These are phyloP conservation scores for Blastocladiella britannica DNA, from an alignment of 192 early-diverging fungal species.

Conservation along the genomic window DNA sequence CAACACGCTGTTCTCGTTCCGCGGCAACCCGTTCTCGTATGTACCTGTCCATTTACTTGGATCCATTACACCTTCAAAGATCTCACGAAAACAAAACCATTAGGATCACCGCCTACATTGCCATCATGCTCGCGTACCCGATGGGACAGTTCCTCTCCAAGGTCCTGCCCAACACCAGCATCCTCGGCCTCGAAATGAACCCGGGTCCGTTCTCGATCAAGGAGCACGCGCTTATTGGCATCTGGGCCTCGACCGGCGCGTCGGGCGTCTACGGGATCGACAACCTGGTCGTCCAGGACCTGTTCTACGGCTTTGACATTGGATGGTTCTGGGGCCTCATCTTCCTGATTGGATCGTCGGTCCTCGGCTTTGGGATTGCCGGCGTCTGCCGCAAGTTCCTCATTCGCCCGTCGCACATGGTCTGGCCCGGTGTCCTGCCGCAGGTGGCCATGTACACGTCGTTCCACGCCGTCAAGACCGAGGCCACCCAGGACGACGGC, in stretches of 20 bases:
- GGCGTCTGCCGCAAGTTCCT: slow-evolving; percentile 54
- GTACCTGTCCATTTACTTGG: no score
- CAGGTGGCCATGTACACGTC: slow-evolving; percentile 56
- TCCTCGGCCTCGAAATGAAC: slow-evolving; percentile 30
- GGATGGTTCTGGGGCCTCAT: slow-evolving; percentile 20
- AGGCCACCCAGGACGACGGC: slow-evolving; percentile 1
- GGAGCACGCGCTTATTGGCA: slow-evolving; percentile 24
- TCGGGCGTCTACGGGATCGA: slow-evolving; percentile 18
- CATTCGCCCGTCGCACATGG: slow-evolving; percentile 68
- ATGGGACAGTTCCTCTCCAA: background rate
- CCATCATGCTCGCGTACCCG: slow-evolving; percentile 4
- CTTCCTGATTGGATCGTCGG: slow-evolving; percentile 46
- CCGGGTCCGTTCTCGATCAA: slow-evolving; percentile 33
- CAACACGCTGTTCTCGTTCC: slow-evolving; percentile 19
- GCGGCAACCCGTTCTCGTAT: no score
- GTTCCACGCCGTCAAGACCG: slow-evolving; percentile 39
- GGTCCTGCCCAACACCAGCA: slow-evolving; percentile 5
- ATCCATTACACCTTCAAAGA: no score
- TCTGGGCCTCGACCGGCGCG: slow-evolving; percentile 11
- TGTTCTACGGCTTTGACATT: slow-evolving; percentile 32
- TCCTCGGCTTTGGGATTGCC: slow-evolving; percentile 44
- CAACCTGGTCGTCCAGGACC: slow-evolving; percentile 25
- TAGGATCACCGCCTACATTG: no score
- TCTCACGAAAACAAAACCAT: no score
- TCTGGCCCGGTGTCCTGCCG: slow-evolving; percentile 66